Evolutionary conservation across 345 rosid genomes (phyloP).

Genomic region (Eutrema japonicum): DNA sequence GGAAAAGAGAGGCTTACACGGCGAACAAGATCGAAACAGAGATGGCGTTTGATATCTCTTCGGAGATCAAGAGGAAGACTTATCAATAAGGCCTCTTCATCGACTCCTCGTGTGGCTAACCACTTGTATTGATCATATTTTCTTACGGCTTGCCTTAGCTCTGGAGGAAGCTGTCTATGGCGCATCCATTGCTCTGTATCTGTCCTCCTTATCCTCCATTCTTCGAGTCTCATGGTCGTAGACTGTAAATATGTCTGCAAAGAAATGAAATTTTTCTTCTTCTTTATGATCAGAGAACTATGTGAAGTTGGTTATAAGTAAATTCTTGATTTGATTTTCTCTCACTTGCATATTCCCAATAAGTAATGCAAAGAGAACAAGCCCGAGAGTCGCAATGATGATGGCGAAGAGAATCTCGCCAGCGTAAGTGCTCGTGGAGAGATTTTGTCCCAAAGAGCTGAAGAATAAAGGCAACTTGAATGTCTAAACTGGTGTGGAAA

Average conservation of each 20-base stretch:
- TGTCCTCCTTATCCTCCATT: conserved; percentile 91
- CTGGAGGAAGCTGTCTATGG: conserved; percentile 83
- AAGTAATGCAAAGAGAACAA: conserved; percentile 89
- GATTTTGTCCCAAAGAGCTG: conserved; percentile 87
- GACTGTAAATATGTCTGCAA: conserved; percentile 83
- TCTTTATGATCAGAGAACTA: not conserved
- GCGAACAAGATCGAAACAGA: conserved; percentile 88
- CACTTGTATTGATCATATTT: conserved; percentile 86
- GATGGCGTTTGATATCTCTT: conserved; percentile 89
- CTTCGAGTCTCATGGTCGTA: conserved; percentile 77
- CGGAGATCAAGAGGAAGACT: conserved; percentile 84
- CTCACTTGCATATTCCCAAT: conserved; percentile 96
- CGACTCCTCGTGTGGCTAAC: conserved; percentile 88
- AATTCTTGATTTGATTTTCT: not conserved
- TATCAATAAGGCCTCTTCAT: conserved; percentile 75
- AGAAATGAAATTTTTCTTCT: not conserved
- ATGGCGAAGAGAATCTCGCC: conserved; percentile 85
- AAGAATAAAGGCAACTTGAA: not conserved
- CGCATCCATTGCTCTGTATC: conserved; percentile 97
- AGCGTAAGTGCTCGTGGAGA: conserved; percentile 73
- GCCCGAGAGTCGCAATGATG: conserved; percentile 73
- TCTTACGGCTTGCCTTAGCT: conserved; percentile 65
- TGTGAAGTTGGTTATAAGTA: not conserved
- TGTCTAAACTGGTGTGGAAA: not conserved
- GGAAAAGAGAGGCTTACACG: conserved; percentile 54